phyloP scores from a whole-genome alignment of 805 yeast genomes.

The Teunomyces cretensis region DNA sequence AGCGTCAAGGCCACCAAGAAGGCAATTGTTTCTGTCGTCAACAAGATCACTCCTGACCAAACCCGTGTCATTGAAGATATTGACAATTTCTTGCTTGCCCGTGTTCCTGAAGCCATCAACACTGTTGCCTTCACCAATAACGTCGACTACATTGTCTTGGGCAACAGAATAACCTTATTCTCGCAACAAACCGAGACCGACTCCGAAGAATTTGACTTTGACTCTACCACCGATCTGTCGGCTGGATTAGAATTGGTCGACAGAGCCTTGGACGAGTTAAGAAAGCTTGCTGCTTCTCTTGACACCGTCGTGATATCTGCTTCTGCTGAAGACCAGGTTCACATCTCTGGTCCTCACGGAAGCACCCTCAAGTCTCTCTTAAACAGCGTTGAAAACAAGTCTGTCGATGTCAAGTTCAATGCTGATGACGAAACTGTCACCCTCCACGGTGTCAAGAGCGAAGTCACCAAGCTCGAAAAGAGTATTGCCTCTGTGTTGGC shows the following conservation, averaged over 20 bases:
- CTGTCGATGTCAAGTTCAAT: slow-evolving; percentile 50
- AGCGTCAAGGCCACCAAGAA: slow-evolving; percentile 63
- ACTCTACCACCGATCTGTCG: slow-evolving; percentile 45
- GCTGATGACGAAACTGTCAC: slow-evolving; percentile 42
- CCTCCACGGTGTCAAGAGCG: slow-evolving; percentile 68
- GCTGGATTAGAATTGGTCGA: slow-evolving; percentile 56
- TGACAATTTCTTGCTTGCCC: slow-evolving; percentile 56
- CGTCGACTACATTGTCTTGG: slow-evolving; percentile 61
- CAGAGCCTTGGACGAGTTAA: slow-evolving; percentile 53
- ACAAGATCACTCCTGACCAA: slow-evolving; percentile 66
- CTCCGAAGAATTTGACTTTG: slow-evolving; percentile 46
- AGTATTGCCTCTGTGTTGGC: slow-evolving; percentile 56
- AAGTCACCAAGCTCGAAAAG: slow-evolving; percentile 53
- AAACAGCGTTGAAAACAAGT: slow-evolving; percentile 33
- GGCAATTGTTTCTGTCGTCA: slow-evolving; percentile 70
- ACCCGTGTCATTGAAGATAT: slow-evolving; percentile 61
- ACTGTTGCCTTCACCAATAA: slow-evolving; percentile 44
- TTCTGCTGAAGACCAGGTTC: slow-evolving; percentile 51
- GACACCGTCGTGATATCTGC: slow-evolving; percentile 51
- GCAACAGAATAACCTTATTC: slow-evolving; percentile 54
- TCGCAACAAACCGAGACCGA: slow-evolving; percentile 47
- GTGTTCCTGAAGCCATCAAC: slow-evolving; percentile 43
- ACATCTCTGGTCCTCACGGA: slow-evolving; percentile 59
- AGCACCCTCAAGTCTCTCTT: slow-evolving; percentile 53
- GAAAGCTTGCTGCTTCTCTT: slow-evolving; percentile 57